These are phyloP conservation scores for Cichorium intybus DNA, from an alignment of 140 eudicot species.

Conservation along the genomic window DNA sequence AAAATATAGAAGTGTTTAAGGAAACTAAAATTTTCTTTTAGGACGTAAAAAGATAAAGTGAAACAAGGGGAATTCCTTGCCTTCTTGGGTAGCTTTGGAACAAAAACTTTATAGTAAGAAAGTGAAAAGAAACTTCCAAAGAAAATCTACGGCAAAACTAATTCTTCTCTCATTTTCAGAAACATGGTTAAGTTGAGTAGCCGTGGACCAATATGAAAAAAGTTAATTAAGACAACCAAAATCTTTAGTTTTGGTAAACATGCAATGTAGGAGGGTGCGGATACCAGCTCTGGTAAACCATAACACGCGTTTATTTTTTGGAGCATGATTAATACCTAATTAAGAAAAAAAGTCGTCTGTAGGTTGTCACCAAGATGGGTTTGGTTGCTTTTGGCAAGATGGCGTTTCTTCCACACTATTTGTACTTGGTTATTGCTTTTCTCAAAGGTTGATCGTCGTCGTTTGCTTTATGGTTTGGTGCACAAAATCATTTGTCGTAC, in stretches of 20 bases:
- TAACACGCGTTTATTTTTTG: not conserved
- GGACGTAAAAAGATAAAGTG: not conserved
- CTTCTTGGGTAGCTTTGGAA: conserved; percentile 4
- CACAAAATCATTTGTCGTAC: conserved; percentile 14
- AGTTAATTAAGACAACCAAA: not conserved
- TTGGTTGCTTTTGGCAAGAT: conserved; percentile 13
- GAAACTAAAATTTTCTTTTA: not conserved
- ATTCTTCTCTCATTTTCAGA: not conserved
- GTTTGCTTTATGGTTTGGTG: conserved; percentile 20
- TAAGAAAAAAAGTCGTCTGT: conserved; percentile 3
- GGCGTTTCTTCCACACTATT: conserved; percentile 21
- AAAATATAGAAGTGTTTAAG: not conserved
- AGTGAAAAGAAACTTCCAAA: not conserved
- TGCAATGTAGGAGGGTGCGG: not conserved
- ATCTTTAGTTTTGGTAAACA: not conserved
- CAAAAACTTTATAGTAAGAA: conserved; percentile 27
- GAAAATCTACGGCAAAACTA: too few relatives aligned
- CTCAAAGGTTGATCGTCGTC: conserved; percentile 12
- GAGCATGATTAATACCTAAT: conserved; percentile 19
- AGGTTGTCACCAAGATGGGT: conserved; percentile 16
- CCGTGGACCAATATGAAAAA: not conserved
- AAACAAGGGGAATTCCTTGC: conserved; percentile 4
- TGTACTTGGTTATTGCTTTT: not conserved
- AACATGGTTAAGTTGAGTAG: not conserved
- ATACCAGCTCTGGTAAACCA: conserved; percentile 5